Evolutionary conservation across 164 flowering plant species (phyloP).

Genomic region (Berberis vulgaris): DNA sequence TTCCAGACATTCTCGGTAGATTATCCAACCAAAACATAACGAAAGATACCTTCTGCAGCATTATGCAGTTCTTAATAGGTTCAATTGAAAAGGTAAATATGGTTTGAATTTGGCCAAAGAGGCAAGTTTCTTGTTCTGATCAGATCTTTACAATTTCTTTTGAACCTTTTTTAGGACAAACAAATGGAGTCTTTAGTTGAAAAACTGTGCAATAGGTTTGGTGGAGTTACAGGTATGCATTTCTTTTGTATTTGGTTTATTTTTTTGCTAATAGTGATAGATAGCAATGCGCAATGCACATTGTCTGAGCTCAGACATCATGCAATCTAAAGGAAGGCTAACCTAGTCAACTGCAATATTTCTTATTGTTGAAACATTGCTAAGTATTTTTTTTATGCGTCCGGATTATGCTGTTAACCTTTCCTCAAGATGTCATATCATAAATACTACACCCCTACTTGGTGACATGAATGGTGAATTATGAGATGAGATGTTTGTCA

Average conservation of each 20-base stretch:
- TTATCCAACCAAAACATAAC: slow-evolving; percentile 60
- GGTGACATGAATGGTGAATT: no score
- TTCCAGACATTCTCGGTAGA: slow-evolving; percentile 94
- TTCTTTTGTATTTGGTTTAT: neutral
- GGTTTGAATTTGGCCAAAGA: slow-evolving; percentile 4
- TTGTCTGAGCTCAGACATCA: no score
- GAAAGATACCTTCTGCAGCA: slow-evolving; percentile 74
- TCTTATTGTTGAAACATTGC: no score
- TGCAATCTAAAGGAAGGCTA: no score
- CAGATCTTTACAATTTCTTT: neutral
- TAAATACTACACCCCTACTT: no score
- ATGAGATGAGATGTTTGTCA: no score
- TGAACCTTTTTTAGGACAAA: slow-evolving; percentile 55
- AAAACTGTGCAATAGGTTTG: slow-evolving; percentile 88
- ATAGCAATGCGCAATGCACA: no score
- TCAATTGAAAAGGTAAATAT: slow-evolving; percentile 81
- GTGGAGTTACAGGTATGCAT: slow-evolving; percentile 68
- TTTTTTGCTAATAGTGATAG: neutral
- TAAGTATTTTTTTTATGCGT: no score
- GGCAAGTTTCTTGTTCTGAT: neutral
- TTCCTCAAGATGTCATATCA: no score
- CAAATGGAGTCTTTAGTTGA: slow-evolving; percentile 99
- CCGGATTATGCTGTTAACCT: no score
- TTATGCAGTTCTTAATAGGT: slow-evolving; percentile 92
- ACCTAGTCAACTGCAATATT: no score